Evolutionary conservation across 2,329 filamentous ascomycete genomes (phyloP).

Genomic region (Proliferodiscus dingleyae): DNA sequence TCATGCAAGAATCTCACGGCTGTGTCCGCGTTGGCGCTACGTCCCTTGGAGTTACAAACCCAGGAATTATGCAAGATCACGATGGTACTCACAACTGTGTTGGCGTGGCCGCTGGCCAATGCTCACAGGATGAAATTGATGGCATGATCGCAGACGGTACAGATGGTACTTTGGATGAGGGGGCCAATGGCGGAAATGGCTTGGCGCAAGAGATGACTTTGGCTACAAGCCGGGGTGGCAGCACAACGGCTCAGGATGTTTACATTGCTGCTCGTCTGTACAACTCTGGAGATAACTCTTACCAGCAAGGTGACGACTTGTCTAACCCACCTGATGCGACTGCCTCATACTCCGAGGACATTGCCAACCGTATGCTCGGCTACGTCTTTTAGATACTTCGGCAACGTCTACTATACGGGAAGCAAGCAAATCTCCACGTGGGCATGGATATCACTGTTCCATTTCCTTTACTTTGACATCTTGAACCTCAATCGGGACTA

Average conservation of each 20-base stretch:
- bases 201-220: not conserved
- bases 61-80: slow-evolving; percentile 24
- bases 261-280: slow-evolving; percentile 4
- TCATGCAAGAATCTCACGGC: slow-evolving; percentile 31
- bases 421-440: too few relatives aligned
- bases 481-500: too few relatives aligned
- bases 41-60: slow-evolving; percentile 3
- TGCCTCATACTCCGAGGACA: slow-evolving; percentile 1
- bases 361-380: slow-evolving; percentile 5
- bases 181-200: not conserved
- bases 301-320: slow-evolving; percentile 1
- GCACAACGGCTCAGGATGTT: not conserved
- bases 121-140: slow-evolving; percentile 1
- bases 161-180: not conserved
- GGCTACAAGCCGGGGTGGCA: not conserved
- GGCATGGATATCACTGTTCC: too few relatives aligned
- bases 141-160: slow-evolving; percentile 8
- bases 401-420: too few relatives aligned
- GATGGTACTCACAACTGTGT: slow-evolving; percentile 3
- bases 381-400: slow-evolving; percentile 4
- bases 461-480: too few relatives aligned
- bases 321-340: slow-evolving; percentile 1
- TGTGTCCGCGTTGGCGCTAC: slow-evolving; percentile 18
- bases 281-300: slow-evolving; percentile 5
- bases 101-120: not conserved